Base-by-base conservation (phyloP, 495 filamentous ascomycete genomes). In the Lichenothelia convexa region DNA sequence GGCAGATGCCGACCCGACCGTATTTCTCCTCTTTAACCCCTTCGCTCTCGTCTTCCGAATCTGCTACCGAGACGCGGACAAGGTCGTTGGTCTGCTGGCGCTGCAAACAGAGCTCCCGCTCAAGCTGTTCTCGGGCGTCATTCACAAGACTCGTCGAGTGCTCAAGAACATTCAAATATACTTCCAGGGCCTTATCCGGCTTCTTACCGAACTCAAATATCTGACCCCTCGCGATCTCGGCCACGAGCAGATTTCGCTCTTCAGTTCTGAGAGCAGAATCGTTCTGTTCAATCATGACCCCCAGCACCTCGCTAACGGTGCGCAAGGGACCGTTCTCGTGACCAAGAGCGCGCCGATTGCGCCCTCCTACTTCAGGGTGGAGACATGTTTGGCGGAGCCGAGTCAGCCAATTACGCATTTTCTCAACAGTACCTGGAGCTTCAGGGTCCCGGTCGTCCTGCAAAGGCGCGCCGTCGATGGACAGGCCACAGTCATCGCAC, bases 211-310 rank as follows among this genome's bases (percentile, higher is more conserved):
- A n/a, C n/a, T n/a, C n/a, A n/a, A n/a, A n/a, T n/a, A n/a, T n/a
- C n/a, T n/a, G n/a, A n/a, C n/a, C n/a, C n/a, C n/a, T n/a, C n/a
- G n/a, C n/a, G n/a, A n/a, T n/a, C n/a, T n/a, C n/a, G n/a, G n/a
- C n/a, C 1, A 68, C 47, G 0, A 91, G 60, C 11, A 75, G 56
- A 5, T 53, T 49, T 17, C 85, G 67, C 45, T 92, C 74, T 35
- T 89, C 75, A 0, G 67, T 53, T 19, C 72, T 64, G 15, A 80
- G 66, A 3, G 56, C 44, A 15, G 59, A 55, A 18, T 84, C 75
- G 11, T 74, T 80, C 38, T 82, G 68, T 17, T 93, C 85, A 39
- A 93, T 74, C 87, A 95, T 93, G 3, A 75, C 73, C 27, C 80
- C 73, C 17, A 95, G 59, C 1, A 93, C 83, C 47, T 95, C 78